Conservation (phyloP, 2,329 filamentous ascomycete genomes). For the Fusarium sp. region DNA sequence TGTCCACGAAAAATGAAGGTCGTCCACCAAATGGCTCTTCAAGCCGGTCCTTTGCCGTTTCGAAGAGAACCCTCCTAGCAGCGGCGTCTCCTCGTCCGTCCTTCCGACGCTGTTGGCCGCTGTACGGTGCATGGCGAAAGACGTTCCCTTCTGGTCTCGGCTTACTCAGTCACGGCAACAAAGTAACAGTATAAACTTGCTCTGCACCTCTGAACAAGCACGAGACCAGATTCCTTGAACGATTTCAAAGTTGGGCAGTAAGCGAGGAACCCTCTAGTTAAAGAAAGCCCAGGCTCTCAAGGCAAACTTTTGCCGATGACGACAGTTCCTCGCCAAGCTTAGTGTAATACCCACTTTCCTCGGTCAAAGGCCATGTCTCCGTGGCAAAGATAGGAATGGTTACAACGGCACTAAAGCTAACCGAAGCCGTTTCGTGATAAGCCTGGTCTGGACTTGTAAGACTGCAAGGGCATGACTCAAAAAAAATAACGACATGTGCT, state of each 20-base stretch:
- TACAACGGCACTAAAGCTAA: not conserved
- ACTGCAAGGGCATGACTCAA: not conserved
- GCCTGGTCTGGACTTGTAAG: not conserved
- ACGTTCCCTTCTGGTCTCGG: not conserved
- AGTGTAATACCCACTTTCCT: constrained; percentile 28
- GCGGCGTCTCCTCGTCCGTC: constrained; percentile 37
- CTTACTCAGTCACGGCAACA: not conserved
- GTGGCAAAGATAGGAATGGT: not conserved
- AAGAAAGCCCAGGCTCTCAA: not conserved
- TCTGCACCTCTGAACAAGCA: not conserved
- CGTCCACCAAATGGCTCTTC: constrained; percentile 20
- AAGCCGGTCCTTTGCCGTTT: not conserved
- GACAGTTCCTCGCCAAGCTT: constrained; percentile 19
- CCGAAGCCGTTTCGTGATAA: not conserved
- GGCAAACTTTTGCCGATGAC: constrained; percentile 21
- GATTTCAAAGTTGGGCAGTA: not conserved
- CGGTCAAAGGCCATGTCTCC: not conserved
- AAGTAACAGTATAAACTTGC: not conserved
- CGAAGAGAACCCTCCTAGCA: constrained; percentile 10
- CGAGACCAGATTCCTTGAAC: not conserved
- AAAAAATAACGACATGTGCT: not conserved
- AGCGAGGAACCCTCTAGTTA: not conserved
- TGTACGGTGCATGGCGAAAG: constrained; percentile 13
- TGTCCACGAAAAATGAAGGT: constrained; percentile 64
- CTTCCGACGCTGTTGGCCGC: not conserved